Base-by-base conservation (phyloP, 768 basidiomycete species). In the Pisolithus sp. region DNA sequence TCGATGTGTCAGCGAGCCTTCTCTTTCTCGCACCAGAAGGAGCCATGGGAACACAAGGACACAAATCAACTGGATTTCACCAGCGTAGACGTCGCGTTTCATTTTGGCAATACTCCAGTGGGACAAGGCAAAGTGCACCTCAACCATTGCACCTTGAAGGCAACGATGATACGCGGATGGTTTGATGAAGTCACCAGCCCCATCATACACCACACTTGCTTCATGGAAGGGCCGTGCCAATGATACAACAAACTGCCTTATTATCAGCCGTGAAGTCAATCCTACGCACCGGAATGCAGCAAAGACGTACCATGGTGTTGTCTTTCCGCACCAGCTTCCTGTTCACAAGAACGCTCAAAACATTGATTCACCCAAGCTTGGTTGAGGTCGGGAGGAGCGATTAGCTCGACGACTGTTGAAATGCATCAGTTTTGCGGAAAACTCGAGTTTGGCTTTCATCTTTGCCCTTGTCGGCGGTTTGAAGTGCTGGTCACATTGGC, bases 341-440 rank as follows among this genome's bases (percentile, higher is more conserved):
- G 62, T 86, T 86, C 4, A 94, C 92, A 7, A 96, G 73, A 2
- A 91, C 90, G 48, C 96, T 92, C 37, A 97, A 75, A n/a, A 59
- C 92, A 95, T 66, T 92, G 94, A 68, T 96, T 95, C 39, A 92
- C 93, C 40, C 89, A 78, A 7, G 92, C 87, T 71, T 95, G 93
- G 48, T 85, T 89, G 36, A 95, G 77, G 56, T 92, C 88, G 0
- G 91, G 89, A 2, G 83, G 83, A 39, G 74, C 76, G 58, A 93
- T 78, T 49, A 94, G 75, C 51, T 91, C 88, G 26, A 78, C 68
- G 21, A 94, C 93, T 95, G 59, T 4, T 7, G n/a, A 17, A n/a
- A 26, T 34, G 28, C 15, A 24, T 61, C 1, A 61, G 39, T 64
- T 86, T 90, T 10, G 82, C 79, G 1, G 81, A 79, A 67, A 89